These are phyloP conservation scores for Fusarium sp. DNA, from an alignment of 2,329 filamentous ascomycete genomes.

Conservation along the genomic window DNA sequence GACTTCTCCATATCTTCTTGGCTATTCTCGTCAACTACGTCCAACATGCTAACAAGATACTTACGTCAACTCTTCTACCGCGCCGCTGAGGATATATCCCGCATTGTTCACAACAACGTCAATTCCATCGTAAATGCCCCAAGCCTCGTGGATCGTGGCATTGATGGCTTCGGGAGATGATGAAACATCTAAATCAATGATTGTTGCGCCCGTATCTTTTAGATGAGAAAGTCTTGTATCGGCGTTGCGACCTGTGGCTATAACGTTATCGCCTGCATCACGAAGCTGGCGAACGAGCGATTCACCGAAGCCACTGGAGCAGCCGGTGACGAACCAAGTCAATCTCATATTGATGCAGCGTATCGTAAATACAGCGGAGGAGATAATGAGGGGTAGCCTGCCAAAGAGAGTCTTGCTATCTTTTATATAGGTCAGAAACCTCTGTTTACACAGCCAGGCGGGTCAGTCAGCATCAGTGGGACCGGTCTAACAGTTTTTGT, in stretches of 20 bases:
- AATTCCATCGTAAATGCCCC: constrained; percentile 46
- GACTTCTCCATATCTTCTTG: constrained; percentile 45
- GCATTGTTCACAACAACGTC: constrained; percentile 58
- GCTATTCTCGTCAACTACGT: constrained; percentile 9
- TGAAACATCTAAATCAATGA: constrained; percentile 41
- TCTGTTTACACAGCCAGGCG: too few species aligned
- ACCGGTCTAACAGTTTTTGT: background rate
- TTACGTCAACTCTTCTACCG: constrained; percentile 47
- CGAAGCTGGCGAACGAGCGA: constrained; percentile 55
- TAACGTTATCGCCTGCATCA: constrained; percentile 56
- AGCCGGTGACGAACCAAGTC: constrained; percentile 59
- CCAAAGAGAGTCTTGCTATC: too few species aligned
- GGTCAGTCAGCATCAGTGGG: constrained; percentile 5
- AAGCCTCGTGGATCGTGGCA: constrained; percentile 32
- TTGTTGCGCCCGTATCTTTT: constrained; percentile 31
- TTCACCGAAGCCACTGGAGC: constrained; percentile 59
- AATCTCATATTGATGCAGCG: constrained; percentile 6
- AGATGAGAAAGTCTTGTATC: constrained; percentile 54
- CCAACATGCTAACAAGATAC: fast-evolving
- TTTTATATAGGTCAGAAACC: background rate
- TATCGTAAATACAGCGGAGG: too few species aligned
- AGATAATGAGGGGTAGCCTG: too few species aligned
- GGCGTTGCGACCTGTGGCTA: constrained; percentile 58
- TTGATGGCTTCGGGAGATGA: constrained; percentile 10
- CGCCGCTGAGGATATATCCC: constrained; percentile 49